Base-by-base conservation (phyloP, 495 filamentous ascomycete genomes). In the Podospora bellae-mahoneyi region DNA sequence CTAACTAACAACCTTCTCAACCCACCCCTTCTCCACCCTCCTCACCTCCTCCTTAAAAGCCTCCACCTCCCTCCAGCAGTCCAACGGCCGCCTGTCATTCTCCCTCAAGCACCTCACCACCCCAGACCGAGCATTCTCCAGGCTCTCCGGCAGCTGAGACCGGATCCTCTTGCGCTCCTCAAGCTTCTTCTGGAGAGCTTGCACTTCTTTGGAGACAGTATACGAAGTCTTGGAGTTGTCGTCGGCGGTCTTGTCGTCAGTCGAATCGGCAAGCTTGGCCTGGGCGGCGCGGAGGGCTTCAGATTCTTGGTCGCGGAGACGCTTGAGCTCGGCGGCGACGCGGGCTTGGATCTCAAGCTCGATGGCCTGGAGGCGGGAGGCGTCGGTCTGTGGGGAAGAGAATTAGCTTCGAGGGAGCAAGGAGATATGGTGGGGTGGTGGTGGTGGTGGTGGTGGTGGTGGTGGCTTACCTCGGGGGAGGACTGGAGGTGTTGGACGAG, bases 31-130 rank as follows among this genome's bases (percentile, higher is more conserved):
- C 84, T 98, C 94, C 78, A 97, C 75, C 76, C 82, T 85, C 61
- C 92, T 86, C 32, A 97, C 93, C 83, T 96, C 92, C 72, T 84
- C 84, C 85, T 91, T 95, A 73, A 99, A 99, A 32, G 81, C 84
- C 79, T 92, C 91, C 20, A 98, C 94, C 85, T 99, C 96, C 78
- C 87, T 85, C 90, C 92, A 98, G 84, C 95, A 99, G 84, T 98
- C 89, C 76, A 99, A 79, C 76, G 95, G 96, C 79, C 93, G 85
- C 63, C 93, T 83, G 74, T 98, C 94, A 81, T 97, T 90, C 75
- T 88, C 83, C 71, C 90, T 81, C 83, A 99, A 82, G 78, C 95
- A 99, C 60, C 86, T 84, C 68, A 95, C 87, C 61, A 99, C 90
- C 68, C 89, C 86, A 67, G 85, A 81, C 75, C 90, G 90, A 48